phyloP scores from a whole-genome alignment of 345 rosid genomes.

The Zanthoxylum bungeanum region DNA sequence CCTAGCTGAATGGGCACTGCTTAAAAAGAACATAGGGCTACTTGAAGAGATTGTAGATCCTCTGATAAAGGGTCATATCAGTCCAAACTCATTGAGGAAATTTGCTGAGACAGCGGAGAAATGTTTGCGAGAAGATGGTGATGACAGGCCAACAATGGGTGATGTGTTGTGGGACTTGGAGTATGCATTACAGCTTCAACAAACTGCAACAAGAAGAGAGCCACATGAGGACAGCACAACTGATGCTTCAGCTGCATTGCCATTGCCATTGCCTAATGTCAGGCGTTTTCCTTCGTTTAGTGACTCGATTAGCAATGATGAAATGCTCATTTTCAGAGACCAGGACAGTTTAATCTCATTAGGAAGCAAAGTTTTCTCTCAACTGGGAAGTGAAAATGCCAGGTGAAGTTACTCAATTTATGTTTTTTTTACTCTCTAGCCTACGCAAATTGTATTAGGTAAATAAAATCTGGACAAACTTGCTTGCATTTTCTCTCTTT shows the following conservation, averaged over 20 bases:
- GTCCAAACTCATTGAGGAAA: conserved; percentile 42
- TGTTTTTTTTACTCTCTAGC: not conserved
- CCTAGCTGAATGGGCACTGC: conserved; percentile 49
- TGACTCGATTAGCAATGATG: conserved; percentile 13
- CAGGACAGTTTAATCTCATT: not conserved
- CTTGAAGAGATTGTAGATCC: conserved; percentile 47
- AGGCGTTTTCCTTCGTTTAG: conserved; percentile 30
- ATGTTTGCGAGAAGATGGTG: conserved; percentile 52
- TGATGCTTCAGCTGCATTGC: conserved; percentile 20
- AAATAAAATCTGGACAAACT: not conserved
- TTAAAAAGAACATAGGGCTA: conserved; percentile 27
- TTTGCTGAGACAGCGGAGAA: conserved; percentile 47
- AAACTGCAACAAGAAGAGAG: conserved; percentile 18
- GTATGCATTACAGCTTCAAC: conserved; percentile 42
- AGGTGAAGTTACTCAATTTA: conserved; percentile 17
- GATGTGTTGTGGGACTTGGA: conserved; percentile 64
- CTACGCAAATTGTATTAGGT: not conserved
- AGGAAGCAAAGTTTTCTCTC: conserved; percentile 29
- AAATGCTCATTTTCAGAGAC: conserved; percentile 1
- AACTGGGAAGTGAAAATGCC: conserved; percentile 24
- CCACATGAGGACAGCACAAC: conserved; percentile 25
- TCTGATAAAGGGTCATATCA: conserved; percentile 29
- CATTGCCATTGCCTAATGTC: conserved; percentile 12
- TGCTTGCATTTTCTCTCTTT: not conserved
- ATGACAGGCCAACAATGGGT: conserved; percentile 53